phyloP scores from a whole-genome alignment of 768 basidiomycete species.

The Mycena vulgaris region DNA sequence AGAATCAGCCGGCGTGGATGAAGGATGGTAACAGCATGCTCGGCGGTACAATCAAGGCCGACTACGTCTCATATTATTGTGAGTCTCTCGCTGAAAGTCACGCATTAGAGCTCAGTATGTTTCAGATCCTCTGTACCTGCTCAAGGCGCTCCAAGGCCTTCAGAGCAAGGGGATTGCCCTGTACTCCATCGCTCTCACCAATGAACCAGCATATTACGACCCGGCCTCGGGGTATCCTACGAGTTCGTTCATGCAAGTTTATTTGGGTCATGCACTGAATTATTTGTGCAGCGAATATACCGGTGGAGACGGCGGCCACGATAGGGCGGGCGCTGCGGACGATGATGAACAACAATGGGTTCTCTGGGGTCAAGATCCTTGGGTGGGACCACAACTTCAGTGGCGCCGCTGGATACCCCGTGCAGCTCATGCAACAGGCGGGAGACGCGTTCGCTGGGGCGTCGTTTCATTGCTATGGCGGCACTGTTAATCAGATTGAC shows the following conservation, averaged over 20 bases:
- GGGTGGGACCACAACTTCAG: conserved; percentile 72
- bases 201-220: background rate
- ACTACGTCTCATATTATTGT: conserved; percentile 57
- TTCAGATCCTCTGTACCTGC: conserved; percentile 65
- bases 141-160: conserved; percentile 66
- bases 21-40: conserved; percentile 62
- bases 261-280: too few relatives aligned
- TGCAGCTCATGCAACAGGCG: conserved; percentile 63
- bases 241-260: background rate
- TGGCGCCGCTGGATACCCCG: conserved; percentile 63
- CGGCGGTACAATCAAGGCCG: conserved; percentile 58
- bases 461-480: conserved; percentile 40
- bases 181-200: conserved; percentile 63
- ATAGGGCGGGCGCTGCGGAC: conserved; percentile 60
- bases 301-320: conserved; percentile 57
- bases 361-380: conserved; percentile 59
- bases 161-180: conserved; percentile 55
- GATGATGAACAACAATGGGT: conserved; percentile 62
- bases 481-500: conserved; percentile 57
- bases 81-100: conserved; percentile 27
- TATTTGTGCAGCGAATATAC: conserved; percentile 39
- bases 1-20: conserved; percentile 66
- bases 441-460: conserved; percentile 61
- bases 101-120: background rate
- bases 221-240: too few relatives aligned